phyloP scores from a whole-genome alignment of 805 yeast species.

The Yamadazyma kitorensis region DNA sequence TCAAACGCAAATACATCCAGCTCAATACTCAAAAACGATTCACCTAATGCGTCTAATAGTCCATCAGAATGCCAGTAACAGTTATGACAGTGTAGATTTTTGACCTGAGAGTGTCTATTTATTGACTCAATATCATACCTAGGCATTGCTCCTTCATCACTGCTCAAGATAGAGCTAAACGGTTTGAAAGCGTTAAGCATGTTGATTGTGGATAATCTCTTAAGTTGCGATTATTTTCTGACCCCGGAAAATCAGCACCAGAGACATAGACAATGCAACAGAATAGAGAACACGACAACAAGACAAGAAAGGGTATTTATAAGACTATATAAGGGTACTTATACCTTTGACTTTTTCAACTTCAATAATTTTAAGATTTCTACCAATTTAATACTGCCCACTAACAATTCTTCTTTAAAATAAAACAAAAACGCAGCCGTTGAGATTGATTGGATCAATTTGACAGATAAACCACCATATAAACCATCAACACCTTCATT shows the following conservation, averaged over 20 bases:
- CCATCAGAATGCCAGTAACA: no score
- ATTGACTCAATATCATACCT: conserved; percentile 21
- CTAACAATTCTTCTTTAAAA: conserved; percentile 82
- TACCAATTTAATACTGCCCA: conserved; percentile 54
- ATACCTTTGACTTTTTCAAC: conserved; percentile 16
- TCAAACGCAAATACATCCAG: conserved; percentile 62
- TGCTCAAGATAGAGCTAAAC: not conserved
- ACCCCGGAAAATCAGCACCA: no score
- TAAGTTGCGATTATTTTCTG: no score
- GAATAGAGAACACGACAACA: no score
- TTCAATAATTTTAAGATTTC: conserved; percentile 33
- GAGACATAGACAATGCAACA: no score
- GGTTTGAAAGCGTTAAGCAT: conserved; percentile 18
- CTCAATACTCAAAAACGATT: no score
- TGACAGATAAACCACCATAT: conserved; percentile 78
- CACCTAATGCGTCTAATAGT: no score
- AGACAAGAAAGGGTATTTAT: no score
- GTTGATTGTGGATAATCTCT: no score
- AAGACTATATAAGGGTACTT: no score
- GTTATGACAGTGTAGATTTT: conserved; percentile 62
- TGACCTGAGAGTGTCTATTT: conserved; percentile 37
- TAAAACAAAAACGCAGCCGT: conserved; percentile 89
- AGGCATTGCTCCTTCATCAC: not conserved
- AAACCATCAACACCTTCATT: conserved; percentile 76
- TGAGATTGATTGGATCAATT: conserved; percentile 76